Base-by-base conservation (phyloP, 768 basidiomycete genomes). In the Russula earlei region DNA sequence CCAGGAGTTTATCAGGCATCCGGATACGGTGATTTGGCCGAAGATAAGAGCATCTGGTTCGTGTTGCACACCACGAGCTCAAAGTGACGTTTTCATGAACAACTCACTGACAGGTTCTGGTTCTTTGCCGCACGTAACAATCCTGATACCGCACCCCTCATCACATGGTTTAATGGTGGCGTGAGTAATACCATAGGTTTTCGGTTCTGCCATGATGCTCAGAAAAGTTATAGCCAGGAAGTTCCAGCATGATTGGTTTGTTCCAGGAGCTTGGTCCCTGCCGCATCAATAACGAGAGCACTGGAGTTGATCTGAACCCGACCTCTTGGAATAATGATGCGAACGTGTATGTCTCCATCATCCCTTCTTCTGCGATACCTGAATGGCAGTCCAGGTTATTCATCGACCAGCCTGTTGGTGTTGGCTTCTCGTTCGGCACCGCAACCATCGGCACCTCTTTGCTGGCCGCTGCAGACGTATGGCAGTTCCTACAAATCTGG, bases 211-310 rank as follows among this genome's bases (percentile, higher is more conserved):
- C 10, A 12, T n/a, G n/a, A n/a, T 48, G 8, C 12, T 42, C 43
- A 41, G 19, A 11, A 15, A 33, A 36, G 14, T 27, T 10, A 6
- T 45, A 72, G 69, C 73, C 72, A 10, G 73, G 72, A 43, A 69
- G 67, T 54, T 73, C 72, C 12, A 70, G 70, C 52, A 71, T 71
- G 71, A 87, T 89, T 1, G 94, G 94, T 10, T 78, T 96, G 22
- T 74, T 98, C 15, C 91, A 95, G 63, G 93, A 97, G 66, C 82
- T 95, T 20, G 95, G 95, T 0, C 93, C 95, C 0, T 97, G 95
- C 70, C 71, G 70, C 29, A 75, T 97, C 58, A 71, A 77, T 17
- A 71, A 90, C 41, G 74, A 82, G 1, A 91, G 91, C 33, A 71
- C 68, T 2, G 66, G 70, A 27, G 77, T 82, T 25, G 68, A 69